Base-by-base conservation (phyloP, 1,139 yeast species). In the Yamadazyma songkhlaensis region DNA sequence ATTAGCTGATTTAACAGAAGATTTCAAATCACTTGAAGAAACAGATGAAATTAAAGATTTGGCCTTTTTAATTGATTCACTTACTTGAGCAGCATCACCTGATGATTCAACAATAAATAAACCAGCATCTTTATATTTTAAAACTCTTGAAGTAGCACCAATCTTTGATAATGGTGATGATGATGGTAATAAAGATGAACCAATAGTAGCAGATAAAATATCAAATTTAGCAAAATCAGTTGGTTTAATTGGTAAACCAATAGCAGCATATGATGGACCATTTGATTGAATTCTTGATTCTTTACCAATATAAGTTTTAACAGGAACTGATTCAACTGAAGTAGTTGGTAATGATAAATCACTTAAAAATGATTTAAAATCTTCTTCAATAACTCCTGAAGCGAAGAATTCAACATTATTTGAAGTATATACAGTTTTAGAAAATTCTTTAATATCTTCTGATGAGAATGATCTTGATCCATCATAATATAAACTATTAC, bases 401-500 rank as follows among this genome's bases (percentile, higher is more conserved):
- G 83, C 96, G 45, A 72, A 67, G 47, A 92, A 67, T 50, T 81
- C 78, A 49, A 90, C 72, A 69, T 86, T 86, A 49, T 81, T 76
- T 56, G 80, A 72, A 50, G 81, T 75, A 74, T 81, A 88, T 37
- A 77, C 85, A 54, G 78, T 68, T 51, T 77, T 64, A 49, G 96
- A 92, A 57, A 72, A 87, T 36, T 62, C 64, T 54, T 76, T 72
- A 57, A 92, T 72, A 45, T 83, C 89, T 40, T 82, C 89, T 40
- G 80, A 56, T 34, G 87, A 50, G 48, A 82, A 68, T 47, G 71
- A 64, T 48, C 68, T 65, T 58, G 72, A 64, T 40, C 88, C 85
- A 62, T 85, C 85, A 59, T 79, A 87, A 60, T 75, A 75, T 54
- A 88, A 73, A 49, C 96, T 84, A 67, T 82, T 80, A 55, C 97